Base-by-base conservation (phyloP, 129 eudicot species). In the Oenanthe sinensis region DNA sequence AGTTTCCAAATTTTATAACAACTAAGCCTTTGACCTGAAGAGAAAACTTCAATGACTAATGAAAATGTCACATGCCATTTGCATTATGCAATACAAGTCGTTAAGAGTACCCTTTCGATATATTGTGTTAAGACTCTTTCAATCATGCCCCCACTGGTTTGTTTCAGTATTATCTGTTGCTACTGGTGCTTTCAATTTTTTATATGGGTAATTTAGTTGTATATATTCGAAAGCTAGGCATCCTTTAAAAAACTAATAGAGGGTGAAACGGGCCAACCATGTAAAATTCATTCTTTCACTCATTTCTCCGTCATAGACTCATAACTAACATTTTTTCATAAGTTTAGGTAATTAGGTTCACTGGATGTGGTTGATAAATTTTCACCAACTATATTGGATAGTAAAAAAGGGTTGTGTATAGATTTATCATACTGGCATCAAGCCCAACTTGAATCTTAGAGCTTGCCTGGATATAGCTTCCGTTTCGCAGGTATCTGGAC, bases 401-500 rank as follows among this genome's bases (percentile, higher is more conserved):
- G 62, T 54, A 54, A 17, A 47, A 47, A 50, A 20, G 26, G 19
- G 62, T 17, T 4, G 62, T 20, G 11, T 54, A n/a, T 20, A 54
- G 62, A 26, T 5, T 54, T 54, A 19, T 20, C 26, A 54, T 54
- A 54, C 62, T 3, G 20, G 26, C n/a, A 54, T 54, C 11, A 8
- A 19, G 6, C 62, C 24, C 62, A 19, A 20, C 62, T 17, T 17
- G 62, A 54, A 54, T 20, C 6, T 54, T 54, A 6, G 62, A 19
- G 26, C 62, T 54, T 19, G 55, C 22, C 55, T 49, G 16, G 55
- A 49, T 49, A 87, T 93, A 71, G 63, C 49, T 86, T 49, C 81
- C 78, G 19, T 81, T 58, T 75, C 77, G 58, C 58, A 50, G 60
- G 60, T 17, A 52, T 52, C 8, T 52, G 60, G 58, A n/a, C 24